Evolutionary conservation across 306 rosid genomes (phyloP).

Genomic region (Castanospermum australe): DNA sequence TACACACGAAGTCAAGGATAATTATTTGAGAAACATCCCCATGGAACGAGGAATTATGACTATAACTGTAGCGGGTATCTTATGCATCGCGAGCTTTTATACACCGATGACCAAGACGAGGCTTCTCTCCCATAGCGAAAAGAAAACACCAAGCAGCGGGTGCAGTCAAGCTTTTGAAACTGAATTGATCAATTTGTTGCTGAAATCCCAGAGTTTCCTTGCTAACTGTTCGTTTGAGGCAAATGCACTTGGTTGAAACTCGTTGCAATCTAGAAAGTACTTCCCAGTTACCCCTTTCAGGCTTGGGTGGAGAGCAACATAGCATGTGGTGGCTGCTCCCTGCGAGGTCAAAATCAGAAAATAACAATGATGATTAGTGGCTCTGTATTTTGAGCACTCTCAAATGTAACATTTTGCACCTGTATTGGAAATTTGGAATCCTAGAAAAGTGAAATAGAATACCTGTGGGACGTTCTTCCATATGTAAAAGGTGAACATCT

Average conservation of each 20-base stretch:
- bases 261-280: conserved; percentile 78
- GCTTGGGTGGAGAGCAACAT: conserved; percentile 75
- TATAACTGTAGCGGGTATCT: background rate
- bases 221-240: conserved; percentile 53
- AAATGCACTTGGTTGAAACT: conserved; percentile 51
- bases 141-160: background rate
- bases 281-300: conserved; percentile 73
- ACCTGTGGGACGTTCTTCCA: conserved; percentile 97
- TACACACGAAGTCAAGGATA: background rate
- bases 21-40: background rate
- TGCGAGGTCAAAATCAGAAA: conserved; percentile 12
- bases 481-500: conserved; percentile 56
- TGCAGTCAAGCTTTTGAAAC: conserved; percentile 32
- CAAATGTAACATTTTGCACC: background rate
- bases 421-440: background rate
- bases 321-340: conserved; percentile 95
- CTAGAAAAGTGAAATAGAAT: background rate
- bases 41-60: background rate
- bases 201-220: conserved; percentile 77
- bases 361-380: background rate
- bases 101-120: background rate
- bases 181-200: conserved; percentile 60
- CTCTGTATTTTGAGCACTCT: background rate
- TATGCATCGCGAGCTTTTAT: background rate
- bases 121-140: background rate